These are phyloP conservation scores for Colletotrichum musae DNA, from an alignment of 2,329 filamentous ascomycete species.

Conservation along the genomic window DNA sequence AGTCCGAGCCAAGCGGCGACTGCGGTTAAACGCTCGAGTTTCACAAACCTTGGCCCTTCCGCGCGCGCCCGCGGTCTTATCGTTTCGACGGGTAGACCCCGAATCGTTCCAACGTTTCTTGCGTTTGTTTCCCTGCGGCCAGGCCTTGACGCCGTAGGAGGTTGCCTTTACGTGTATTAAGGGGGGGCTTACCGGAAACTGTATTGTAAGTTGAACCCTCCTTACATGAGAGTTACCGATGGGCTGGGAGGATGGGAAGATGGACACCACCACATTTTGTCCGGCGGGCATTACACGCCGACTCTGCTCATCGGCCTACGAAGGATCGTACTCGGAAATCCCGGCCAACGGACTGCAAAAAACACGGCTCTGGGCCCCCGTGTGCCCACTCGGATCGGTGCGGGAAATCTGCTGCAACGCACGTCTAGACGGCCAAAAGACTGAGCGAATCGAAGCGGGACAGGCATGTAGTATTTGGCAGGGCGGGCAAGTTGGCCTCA, in stretches of 20 bases:
- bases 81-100: background rate
- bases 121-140: background rate
- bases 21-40: constrained; percentile 22
- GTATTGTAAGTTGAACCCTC: constrained; percentile 11
- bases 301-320: background rate
- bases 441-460: constrained; percentile 6
- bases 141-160: no score
- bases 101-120: background rate
- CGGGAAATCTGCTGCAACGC: constrained; percentile 15
- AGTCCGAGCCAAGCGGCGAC: constrained; percentile 24
- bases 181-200: background rate
- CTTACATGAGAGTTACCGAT: no score
- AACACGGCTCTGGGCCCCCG: background rate
- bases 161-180: no score
- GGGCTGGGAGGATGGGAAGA: background rate
- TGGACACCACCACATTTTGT: background rate
- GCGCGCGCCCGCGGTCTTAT: constrained; percentile 3
- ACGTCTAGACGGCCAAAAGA: constrained; percentile 13
- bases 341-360: background rate
- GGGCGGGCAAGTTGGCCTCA: background rate
- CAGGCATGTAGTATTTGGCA: background rate
- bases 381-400: constrained; percentile 18
- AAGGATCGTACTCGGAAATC: background rate
- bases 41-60: constrained; percentile 18
- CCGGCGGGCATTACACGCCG: constrained; percentile 3